Evolutionary conservation across 805 yeast species (phyloP).

Genomic region (Candida nemodendra): DNA sequence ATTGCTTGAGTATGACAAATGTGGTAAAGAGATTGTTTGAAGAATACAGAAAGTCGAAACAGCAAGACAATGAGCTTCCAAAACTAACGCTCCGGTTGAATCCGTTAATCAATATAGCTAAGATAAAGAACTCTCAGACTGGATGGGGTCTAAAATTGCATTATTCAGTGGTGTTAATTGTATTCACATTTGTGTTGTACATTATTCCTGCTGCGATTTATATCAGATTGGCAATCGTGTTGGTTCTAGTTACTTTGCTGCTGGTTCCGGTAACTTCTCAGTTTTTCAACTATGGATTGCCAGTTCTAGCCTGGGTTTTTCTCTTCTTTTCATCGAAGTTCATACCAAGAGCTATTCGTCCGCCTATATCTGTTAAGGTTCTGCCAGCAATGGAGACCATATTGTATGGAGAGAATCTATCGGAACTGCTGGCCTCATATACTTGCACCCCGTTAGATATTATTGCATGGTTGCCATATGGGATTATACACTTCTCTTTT

Average conservation of each 20-base stretch:
- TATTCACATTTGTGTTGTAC: slow-evolving; percentile 24
- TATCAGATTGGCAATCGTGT: slow-evolving; percentile 17
- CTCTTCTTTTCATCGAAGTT: slow-evolving; percentile 75
- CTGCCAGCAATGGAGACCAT: slow-evolving; percentile 93
- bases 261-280: slow-evolving; percentile 78
- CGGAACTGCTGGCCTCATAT: slow-evolving; percentile 77
- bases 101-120: slow-evolving; percentile 11
- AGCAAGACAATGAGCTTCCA: slow-evolving; percentile 13
- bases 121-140: slow-evolving; percentile 5
- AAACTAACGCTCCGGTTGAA: slow-evolving; percentile 11
- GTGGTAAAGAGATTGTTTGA: slow-evolving; percentile 8
- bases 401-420: slow-evolving; percentile 87
- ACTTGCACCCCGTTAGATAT: slow-evolving; percentile 69
- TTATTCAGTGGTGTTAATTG: slow-evolving; percentile 17
- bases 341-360: slow-evolving; percentile 72
- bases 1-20: no score
- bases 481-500: slow-evolving; percentile 82
- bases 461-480: slow-evolving; percentile 94
- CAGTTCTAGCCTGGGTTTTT: slow-evolving; percentile 84
- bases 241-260: slow-evolving; percentile 30
- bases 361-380: slow-evolving; percentile 84
- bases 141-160: slow-evolving; percentile 14
- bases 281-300: slow-evolving; percentile 79
- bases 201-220: slow-evolving; percentile 22
- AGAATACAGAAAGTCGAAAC: slow-evolving; percentile 16